These are phyloP conservation scores for Carex arenaria DNA, from an alignment of 202 grass and related monocot genomes.

Conservation along the genomic window DNA sequence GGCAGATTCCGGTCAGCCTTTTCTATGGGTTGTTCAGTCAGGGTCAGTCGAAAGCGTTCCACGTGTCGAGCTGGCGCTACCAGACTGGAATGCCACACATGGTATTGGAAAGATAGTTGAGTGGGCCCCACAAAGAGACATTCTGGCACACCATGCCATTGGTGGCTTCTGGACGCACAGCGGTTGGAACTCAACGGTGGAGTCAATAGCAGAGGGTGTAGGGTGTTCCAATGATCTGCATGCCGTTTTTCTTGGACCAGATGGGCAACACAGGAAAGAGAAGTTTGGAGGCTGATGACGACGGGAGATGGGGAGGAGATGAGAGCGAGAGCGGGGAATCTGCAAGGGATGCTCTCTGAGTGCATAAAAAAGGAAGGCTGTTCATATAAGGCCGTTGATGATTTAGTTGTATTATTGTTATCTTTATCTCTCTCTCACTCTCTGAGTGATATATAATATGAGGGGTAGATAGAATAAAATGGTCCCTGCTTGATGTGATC, in stretches of 20 bases:
- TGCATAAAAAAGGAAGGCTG: conserved; percentile 23
- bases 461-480: too few species aligned
- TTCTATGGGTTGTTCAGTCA: conserved; percentile 47
- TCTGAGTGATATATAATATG: too few species aligned
- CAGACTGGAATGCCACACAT: conserved; percentile 14
- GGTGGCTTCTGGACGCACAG: conserved; percentile 64
- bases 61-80: not conserved
- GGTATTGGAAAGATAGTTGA: conserved; percentile 24
- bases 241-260: conserved; percentile 47
- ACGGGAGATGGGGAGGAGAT: conserved; percentile 19
- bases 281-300: conserved; percentile 27
- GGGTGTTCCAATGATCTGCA: conserved; percentile 65
- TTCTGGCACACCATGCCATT: conserved; percentile 45
- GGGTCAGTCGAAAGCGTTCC: conserved; percentile 12
- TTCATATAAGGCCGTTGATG: conserved; percentile 28
- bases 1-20: conserved; percentile 39
- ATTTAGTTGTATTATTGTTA: conserved; percentile 15
- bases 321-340: conserved; percentile 20
- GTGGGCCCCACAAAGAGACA: conserved; percentile 68
- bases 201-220: conserved; percentile 47
- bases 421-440: too few species aligned
- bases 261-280: conserved; percentile 46
- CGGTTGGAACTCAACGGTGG: conserved; percentile 72
- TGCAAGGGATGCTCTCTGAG: conserved; percentile 14
- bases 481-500: too few species aligned